phyloP scores from a whole-genome alignment of 768 basidiomycete genomes.

The Lactarius psammicola region DNA sequence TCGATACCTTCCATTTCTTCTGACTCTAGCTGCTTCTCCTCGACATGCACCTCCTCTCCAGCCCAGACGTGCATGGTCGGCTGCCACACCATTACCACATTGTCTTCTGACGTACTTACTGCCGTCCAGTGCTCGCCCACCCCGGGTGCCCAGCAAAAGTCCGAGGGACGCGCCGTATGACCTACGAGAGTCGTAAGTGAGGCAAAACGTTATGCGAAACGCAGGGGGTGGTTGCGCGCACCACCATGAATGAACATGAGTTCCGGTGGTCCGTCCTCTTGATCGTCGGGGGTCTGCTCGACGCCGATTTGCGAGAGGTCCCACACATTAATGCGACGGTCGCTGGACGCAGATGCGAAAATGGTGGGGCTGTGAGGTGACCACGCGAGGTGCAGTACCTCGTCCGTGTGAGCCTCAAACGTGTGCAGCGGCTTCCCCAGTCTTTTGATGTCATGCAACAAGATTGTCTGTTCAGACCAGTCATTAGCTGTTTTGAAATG shows the following conservation, averaged over 20 bases:
- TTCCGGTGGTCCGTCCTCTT: conserved; percentile 97
- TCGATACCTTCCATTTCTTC: conserved; percentile 79
- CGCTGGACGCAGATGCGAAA: conserved; percentile 93
- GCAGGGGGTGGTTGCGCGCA: conserved; percentile 33
- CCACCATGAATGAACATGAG: conserved; percentile 95
- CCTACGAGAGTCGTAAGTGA: conserved; percentile 44
- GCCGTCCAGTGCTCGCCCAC: conserved; percentile 81
- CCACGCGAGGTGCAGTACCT: conserved; percentile 93
- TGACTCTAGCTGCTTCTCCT: conserved; percentile 80
- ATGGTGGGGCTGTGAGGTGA: conserved; percentile 90
- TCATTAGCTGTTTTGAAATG: conserved; percentile 1
- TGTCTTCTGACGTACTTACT: conserved; percentile 91
- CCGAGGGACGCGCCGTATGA: conserved; percentile 85
- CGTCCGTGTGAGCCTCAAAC: conserved; percentile 92
- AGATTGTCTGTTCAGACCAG: conserved; percentile 59
- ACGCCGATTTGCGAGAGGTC: conserved; percentile 87
- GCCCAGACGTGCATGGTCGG: conserved; percentile 94
- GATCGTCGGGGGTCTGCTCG: conserved; percentile 97
- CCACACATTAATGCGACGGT: conserved; percentile 94
- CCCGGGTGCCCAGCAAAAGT: conserved; percentile 94
- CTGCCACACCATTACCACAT: conserved; percentile 96
- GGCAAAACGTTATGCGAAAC: neutral
- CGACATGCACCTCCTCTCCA: conserved; percentile 80
- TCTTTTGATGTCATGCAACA: conserved; percentile 81
- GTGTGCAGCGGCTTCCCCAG: conserved; percentile 78